Evolutionary conservation across 2,329 filamentous ascomycete genomes (phyloP).

Genomic region (Pseudogymnoascus sp.): DNA sequence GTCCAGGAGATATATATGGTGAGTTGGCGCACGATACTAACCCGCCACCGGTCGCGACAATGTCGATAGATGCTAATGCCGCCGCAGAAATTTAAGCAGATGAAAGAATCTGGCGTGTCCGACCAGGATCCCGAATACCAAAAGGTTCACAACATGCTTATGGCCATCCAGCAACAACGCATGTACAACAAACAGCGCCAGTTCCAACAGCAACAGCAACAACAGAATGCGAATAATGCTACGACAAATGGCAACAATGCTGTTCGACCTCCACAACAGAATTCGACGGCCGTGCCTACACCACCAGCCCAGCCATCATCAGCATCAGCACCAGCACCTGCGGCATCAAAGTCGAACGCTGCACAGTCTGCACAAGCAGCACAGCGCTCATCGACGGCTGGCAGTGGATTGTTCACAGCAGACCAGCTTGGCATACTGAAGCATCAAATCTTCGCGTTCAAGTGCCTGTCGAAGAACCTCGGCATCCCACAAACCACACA

Average conservation of each 20-base stretch:
- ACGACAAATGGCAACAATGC: slow-evolving; percentile 51
- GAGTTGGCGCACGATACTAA: slow-evolving; percentile 28
- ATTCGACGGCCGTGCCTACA: slow-evolving; percentile 23
- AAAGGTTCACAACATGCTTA: slow-evolving; percentile 69
- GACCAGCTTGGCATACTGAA: slow-evolving; percentile 74
- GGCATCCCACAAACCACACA: slow-evolving; percentile 73
- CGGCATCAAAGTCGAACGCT: slow-evolving; percentile 20
- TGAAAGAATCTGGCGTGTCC: slow-evolving; percentile 78
- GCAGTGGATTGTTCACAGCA: slow-evolving; percentile 58
- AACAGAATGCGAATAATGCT: slow-evolving; percentile 46
- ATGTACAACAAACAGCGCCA: slow-evolving; percentile 33
- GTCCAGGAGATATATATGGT: slow-evolving; percentile 68
- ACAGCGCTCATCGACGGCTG: slow-evolving; percentile 20
- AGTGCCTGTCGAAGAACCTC: slow-evolving; percentile 78
- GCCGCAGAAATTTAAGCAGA: slow-evolving; percentile 72
- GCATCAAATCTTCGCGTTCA: slow-evolving; percentile 86
- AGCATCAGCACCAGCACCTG: slow-evolving; percentile 21
- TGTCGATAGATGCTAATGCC: slow-evolving; percentile 24
- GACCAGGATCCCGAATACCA: slow-evolving; percentile 79
- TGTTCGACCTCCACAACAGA: slow-evolving; percentile 30
- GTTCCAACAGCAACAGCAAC: slow-evolving; percentile 50
- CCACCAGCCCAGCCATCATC: slow-evolving; percentile 17
- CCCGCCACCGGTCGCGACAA: slow-evolving; percentile 13
- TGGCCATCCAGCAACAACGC: slow-evolving; percentile 59
- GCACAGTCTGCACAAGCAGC: slow-evolving; percentile 16